Conservation (phyloP, 2,329 filamentous ascomycete species). For the Fusarium siculi region DNA sequence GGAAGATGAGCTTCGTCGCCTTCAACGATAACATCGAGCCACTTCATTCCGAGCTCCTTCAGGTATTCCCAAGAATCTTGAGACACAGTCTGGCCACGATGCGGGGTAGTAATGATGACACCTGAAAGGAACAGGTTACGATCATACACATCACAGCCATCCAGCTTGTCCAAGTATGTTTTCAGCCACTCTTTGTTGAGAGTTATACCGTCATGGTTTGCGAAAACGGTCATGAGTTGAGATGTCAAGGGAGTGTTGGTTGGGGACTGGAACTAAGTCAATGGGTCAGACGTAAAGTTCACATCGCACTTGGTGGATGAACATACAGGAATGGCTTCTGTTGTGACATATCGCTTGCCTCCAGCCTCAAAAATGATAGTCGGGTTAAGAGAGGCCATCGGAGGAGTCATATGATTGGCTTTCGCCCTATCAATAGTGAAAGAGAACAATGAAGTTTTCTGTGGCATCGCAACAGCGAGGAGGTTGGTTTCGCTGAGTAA, state of each 20-base stretch:
- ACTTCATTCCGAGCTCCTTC: not conserved
- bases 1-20: too few species aligned
- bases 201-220: rapidly evolving
- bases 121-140: not conserved
- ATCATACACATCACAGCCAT: not conserved
- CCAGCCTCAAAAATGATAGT: not conserved
- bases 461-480: rapidly evolving
- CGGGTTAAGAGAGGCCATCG: not conserved
- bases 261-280: too few species aligned
- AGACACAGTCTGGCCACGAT: rapidly evolving
- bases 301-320: rapidly evolving
- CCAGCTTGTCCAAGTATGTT: rapidly evolving
- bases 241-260: rapidly evolving
- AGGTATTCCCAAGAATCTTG: not conserved
- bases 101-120: not conserved
- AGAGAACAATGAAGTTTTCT: not conserved
- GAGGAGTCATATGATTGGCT: rapidly evolving
- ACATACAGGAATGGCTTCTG: not conserved
- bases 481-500: not conserved
- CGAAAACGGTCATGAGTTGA: rapidly evolving
- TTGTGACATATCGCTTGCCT: not conserved
- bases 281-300: not conserved
- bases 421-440: rapidly evolving
- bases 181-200: not conserved
- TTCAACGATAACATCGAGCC: not conserved